Percentiles rank a stretch among this genome's conserved stretches.
These are phyloP conservation scores for Hypericum androsaemum DNA, from an alignment of 345 rosid genomes.

Conservation along the genomic window DNA sequence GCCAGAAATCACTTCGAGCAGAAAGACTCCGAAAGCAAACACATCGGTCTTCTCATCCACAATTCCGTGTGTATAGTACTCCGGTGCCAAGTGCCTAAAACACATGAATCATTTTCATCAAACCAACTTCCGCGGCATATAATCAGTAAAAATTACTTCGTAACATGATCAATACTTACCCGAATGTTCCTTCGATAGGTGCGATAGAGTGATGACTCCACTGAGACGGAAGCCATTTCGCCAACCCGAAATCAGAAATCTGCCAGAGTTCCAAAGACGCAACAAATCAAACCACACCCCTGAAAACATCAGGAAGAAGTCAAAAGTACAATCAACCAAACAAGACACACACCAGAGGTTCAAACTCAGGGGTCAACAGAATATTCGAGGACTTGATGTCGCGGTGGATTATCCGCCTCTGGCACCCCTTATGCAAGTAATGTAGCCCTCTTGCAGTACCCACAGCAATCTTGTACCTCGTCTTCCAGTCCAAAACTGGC, in stretches of 20 bases:
- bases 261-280: conserved; percentile 7
- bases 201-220: conserved; percentile 98
- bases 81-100: conserved; percentile 83
- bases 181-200: conserved; percentile 98
- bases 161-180: conserved; percentile 28
- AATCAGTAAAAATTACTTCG: too few relatives aligned
- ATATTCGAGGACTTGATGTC: conserved; percentile 90
- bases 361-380: conserved; percentile 65
- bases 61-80: conserved; percentile 90
- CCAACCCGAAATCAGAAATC: conserved; percentile 97
- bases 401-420: conserved; percentile 85
- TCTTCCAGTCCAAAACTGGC: conserved; percentile 58
- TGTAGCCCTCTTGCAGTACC: conserved; percentile 85
- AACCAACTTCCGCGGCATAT: not conserved
- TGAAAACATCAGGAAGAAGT: not conserved
- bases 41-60: conserved; percentile 98
- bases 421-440: conserved; percentile 84
- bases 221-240: conserved; percentile 97
- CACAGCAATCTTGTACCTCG: conserved; percentile 61
- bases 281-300: not conserved
- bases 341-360: conserved; percentile 50
- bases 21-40: conserved; percentile 88
- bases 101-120: not conserved
- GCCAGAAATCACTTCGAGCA: conserved; percentile 81
- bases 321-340: not conserved